phyloP scores from a whole-genome alignment of 805 yeast genomes.

The Hanseniaspora meyeri region DNA sequence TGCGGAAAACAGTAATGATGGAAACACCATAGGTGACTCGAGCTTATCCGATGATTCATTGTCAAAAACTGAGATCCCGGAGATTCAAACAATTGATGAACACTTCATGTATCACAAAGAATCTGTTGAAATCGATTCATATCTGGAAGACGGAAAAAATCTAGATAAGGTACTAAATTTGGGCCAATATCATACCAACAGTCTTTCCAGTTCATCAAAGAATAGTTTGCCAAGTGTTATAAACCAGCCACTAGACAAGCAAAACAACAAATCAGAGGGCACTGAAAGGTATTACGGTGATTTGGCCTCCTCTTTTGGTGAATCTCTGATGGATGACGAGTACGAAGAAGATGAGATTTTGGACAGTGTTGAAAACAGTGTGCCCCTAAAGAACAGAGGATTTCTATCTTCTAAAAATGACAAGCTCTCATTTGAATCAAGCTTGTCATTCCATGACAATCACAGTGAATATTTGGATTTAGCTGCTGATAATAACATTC shows the following conservation, averaged over 20 bases:
- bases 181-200: not conserved
- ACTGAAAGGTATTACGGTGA: slow-evolving; percentile 15
- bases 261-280: not conserved
- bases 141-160: slow-evolving; percentile 5
- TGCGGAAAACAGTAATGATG: not conserved
- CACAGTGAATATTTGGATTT: not conserved
- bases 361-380: slow-evolving; percentile 1
- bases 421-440: not conserved
- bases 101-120: not conserved
- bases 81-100: not conserved
- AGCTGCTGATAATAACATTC: not conserved
- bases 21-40: not conserved
- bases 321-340: slow-evolving; percentile 23
- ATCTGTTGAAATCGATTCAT: slow-evolving; percentile 7
- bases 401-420: not conserved
- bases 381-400: not conserved
- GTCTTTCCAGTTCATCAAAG: not conserved
- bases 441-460: not conserved
- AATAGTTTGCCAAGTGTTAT: not conserved
- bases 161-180: not conserved
- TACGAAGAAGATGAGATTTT: slow-evolving; percentile 4
- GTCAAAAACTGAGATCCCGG: not conserved
- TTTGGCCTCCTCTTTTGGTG: slow-evolving; percentile 26
- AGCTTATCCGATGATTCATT: not conserved
- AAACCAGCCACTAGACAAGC: not conserved